Base-by-base conservation (phyloP, 2,329 filamentous ascomycete species). In the Cytospora leucostoma region DNA sequence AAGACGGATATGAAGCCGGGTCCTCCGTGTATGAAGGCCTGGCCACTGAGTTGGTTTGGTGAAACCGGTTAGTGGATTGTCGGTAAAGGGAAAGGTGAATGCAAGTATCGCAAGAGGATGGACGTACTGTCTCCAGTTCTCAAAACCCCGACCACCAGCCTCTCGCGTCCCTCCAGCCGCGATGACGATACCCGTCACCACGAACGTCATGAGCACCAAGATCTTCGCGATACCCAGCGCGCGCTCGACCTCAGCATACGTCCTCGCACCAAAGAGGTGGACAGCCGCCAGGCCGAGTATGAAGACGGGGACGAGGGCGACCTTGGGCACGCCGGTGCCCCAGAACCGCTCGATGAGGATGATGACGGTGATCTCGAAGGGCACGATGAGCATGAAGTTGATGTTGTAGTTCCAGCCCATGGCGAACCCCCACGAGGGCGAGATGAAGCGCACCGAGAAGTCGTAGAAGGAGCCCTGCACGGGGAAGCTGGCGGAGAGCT, bases 181-280 rank as follows among this genome's bases (percentile, higher is more conserved):
- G 67, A 85, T 78, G 59, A 84, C 76, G 57, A 85, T 79, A 17
- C 80, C 82, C 5, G 84, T 74, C 61, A 87, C 74, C 65, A 87
- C 83, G 72, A 88, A 88, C 19, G 82, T 81, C 32, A 80, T 72
- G 67, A 82, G 76, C 37, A 84, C 82, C 35, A 76, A 64, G 63
- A 84, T 75, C 69, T 85, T 85, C 64, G 83, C 77, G 11, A 80
- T 72, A 35, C 78, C 78, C n/a, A 85, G 79, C 17, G 79, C 67
- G 61, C 84, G 84, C 69, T 86, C 83, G 40, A 82, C 77, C 71
- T 78, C 79, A 66, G 71, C 79, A 65, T 77, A 81, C 66, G 76
- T 77, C 50, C 69, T 72, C 8, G 82, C 79, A 1, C 82, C 82
- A 53, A 80, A 63, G 10, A 50, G 33, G 49, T 65, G 80, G 34